Evolutionary conservation across 1,139 yeast genomes (phyloP), one percentile per base, ranked within the genome.

Genomic region (Kurtzmaniella quercitrusa): DNA sequence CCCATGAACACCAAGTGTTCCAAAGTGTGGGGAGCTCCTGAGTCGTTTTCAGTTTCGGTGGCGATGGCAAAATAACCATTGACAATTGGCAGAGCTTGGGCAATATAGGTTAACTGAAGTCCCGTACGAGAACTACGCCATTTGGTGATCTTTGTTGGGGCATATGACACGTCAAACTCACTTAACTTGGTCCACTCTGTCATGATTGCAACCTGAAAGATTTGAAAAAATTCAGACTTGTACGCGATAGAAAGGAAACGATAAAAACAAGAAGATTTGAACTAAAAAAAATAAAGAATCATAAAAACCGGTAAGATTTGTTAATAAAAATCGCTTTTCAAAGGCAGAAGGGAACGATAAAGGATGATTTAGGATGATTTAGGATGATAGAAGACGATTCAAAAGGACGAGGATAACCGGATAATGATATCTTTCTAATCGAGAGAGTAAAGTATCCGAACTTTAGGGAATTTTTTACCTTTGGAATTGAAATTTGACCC

Each of bases 1-100:
- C 99, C 99, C 95, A 91, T 87, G 59, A 94, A 94, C 35, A 93
- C 76, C 57, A 94, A 71, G 65, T 94, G 99, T 63, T 94, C 98
- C 43, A 94, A 67, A 1, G 99, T 93, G 58, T 94, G 99, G 2
- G 99, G 98, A 45, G 86, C 80, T 5, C 99, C 99, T 16, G 93
- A 79, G 60, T 91, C 94, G 58, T 88, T 80, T 22, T 74, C 69
- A 43, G 88, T 87, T 59, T 93, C 98, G 0, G 98, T 89, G 12
- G 96, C 97, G 5, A 93, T 95, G 0, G 96, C 94, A 61, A 94
- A 89, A 59, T 85, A 86, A 11, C 98, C 98, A 56, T 84, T 82
- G 4, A 94, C 97, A 26, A 89, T 74, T 1, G 98, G 98, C 2
- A 95, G 83, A 15, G 89, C 84, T 55, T 86, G 88, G 57, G 84